Conservation (phyloP, 495 filamentous ascomycete species). For the Aspergillus saccharolyticus region DNA sequence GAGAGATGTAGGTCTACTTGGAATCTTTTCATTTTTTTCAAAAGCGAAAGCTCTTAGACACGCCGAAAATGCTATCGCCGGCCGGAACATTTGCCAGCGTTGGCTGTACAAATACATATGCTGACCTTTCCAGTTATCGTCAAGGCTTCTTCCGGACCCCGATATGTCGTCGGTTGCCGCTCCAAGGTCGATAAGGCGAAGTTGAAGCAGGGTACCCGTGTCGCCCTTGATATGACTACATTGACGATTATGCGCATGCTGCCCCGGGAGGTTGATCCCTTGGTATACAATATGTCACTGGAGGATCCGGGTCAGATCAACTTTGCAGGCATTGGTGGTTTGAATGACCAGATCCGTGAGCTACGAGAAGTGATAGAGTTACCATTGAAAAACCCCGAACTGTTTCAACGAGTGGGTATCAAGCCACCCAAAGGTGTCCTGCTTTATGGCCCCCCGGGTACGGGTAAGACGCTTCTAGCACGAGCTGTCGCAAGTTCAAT, state of each 20-base stretch:
- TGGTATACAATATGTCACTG: conserved; percentile 99
- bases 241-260: conserved; percentile 99
- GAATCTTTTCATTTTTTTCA: background rate
- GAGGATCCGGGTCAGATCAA: conserved; percentile 97
- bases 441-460: conserved; percentile 95
- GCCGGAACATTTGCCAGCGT: background rate
- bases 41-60: too few relatives aligned
- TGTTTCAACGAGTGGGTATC: conserved; percentile 95
- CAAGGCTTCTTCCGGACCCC: conserved; percentile 93
- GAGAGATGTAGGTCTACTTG: conserved; percentile 71
- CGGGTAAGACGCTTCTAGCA: conserved; percentile 93
- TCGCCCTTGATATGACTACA: conserved; percentile 99
- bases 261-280: conserved; percentile 93
- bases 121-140: conserved; percentile 53
- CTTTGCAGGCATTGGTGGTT: conserved; percentile 96
- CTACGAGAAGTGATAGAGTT: conserved; percentile 97
- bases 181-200: conserved; percentile 96
- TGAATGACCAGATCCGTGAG: conserved; percentile 99
- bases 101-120: background rate
- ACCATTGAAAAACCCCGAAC: conserved; percentile 96
- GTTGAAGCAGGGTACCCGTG: conserved; percentile 95
- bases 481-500: conserved; percentile 94
- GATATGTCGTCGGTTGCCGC: conserved; percentile 97
- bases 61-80: background rate
- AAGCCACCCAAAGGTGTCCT: conserved; percentile 98